Evolutionary conservation across 2,329 filamentous ascomycete species (phyloP).

Genomic region (Sporothrix phasma): DNA sequence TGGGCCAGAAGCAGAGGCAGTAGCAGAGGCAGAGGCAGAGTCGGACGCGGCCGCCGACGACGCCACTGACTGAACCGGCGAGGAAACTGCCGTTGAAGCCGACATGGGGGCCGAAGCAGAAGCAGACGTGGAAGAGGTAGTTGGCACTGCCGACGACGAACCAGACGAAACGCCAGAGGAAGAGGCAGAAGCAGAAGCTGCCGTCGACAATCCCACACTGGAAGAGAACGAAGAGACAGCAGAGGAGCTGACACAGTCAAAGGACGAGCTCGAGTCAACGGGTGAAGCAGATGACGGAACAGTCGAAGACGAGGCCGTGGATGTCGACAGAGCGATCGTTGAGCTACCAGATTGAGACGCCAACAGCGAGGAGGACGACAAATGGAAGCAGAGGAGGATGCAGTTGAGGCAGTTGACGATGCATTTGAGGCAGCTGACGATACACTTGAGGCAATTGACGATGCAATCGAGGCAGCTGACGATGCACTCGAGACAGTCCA

Average conservation of each 20-base stretch:
- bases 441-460: not conserved
- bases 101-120: no score
- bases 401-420: not conserved
- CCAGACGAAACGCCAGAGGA: no score
- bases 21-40: not conserved
- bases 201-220: no score
- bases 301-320: not conserved
- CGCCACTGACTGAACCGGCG: not conserved
- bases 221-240: not conserved
- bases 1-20: not conserved
- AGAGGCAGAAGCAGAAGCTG: no score
- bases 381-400: not conserved
- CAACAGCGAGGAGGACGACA: not conserved
- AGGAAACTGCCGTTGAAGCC: no score
- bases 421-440: not conserved
- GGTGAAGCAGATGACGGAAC: not conserved
- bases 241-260: not conserved
- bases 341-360: not conserved
- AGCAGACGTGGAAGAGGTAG: no score
- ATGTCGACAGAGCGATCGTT: not conserved
- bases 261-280: not conserved
- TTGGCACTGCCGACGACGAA: no score
- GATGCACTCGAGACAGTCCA: no score
- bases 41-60: not conserved
- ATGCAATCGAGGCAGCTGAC: no score